Base-by-base conservation (phyloP, 208 protist species). In the Entamoeba invadens region DNA sequence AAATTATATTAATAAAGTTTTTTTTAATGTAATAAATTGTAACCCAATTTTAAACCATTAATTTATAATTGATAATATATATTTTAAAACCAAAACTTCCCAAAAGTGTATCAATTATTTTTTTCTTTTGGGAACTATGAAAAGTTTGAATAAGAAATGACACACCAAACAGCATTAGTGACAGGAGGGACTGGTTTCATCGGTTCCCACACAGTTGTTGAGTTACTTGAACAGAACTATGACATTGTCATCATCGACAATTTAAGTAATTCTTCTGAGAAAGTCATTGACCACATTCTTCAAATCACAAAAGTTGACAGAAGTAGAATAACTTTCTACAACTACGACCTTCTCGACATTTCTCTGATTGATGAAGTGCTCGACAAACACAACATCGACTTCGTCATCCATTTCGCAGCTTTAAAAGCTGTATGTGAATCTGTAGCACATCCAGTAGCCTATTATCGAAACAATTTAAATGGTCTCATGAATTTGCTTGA, bases 391-490 rank as follows among this genome's bases (percentile, higher is more conserved):
- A 5, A 16, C n/a, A 31, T 95, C 44, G 94, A 93, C 0, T 14
- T 45, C 5, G 72, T 94, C 1, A 93, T 95, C 25, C 95, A 95
- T 93, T 95, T 95, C 35, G 91, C 91, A n/a, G 94, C 91, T 1
- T 46, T 93, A n/a, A 93, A 92, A 25, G 93, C 93, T 45, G 95
- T 95, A 3, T 92, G 94, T 46, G 95, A 95, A 50, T 94, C 91
- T n/a, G 93, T 95, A 45, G 4, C 10, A 2, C 2, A 77, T 3
- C 95, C 95, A 25, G 16, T 94, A 25, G 93, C 94, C 16, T 95
- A 93, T 91, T 95, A 92, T 93, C 77, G 94, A 16, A 95, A 95
- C 46, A 95, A 95, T 68, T 57, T 94, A 1, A 44, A 44, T 0
- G 93, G 94, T 25, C 14, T 91, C 42, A 21, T 94, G 2, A 18